Evolutionary conservation across 73 alveolate genomes (phyloP), one percentile per base, ranked within the genome.

Genomic region (Symbiodinium pilosum): DNA sequence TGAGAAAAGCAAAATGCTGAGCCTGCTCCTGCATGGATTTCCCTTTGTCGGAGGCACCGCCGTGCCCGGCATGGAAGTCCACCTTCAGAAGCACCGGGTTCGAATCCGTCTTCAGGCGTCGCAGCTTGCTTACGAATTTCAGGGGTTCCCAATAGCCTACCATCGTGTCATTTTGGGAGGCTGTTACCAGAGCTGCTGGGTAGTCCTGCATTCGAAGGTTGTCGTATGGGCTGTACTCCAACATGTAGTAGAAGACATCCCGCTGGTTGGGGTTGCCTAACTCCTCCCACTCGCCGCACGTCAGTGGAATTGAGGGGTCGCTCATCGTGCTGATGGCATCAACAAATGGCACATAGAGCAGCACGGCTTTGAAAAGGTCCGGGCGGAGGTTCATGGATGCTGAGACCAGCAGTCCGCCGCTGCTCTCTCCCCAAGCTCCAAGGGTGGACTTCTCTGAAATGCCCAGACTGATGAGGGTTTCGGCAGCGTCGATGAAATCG

Each of bases 131-230:
- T 38, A 92, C 91, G 64, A 36, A 92, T 34, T 92, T 92, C 38
- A 92, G 91, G 30, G 98, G 98, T 83, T 92, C 98, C 98, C 98
- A 92, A 83, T 92, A 92, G 98, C 98, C 98, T 83, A 92, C 98
- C 98, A 92, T 92, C 20, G 98, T 73, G 83, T 92, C 98, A 43
- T 92, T 92, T 44, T 73, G 91, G 4, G 98, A 92, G 14, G 98
- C 98, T 4, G 98, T 92, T 34, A 92, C 91, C 84, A 92, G 43
- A n/a, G 41, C 91, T 12, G 98, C 98, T 9, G 98, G 98, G 51
- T 92, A 92, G 86, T 75, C 91, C 43, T 92, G 98, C 98, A 92
- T 69, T 21, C 98, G 88, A 24, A 92, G 42, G 56, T 92, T 92
- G 98, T 92, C 98, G 83, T 92, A 92, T 20, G 98, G 98, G 43